Percentiles rank a stretch among this genome's conserved stretches.
Evolutionary conservation across 345 rosid species (phyloP).

Genomic region (Eucalyptus coolabah): DNA sequence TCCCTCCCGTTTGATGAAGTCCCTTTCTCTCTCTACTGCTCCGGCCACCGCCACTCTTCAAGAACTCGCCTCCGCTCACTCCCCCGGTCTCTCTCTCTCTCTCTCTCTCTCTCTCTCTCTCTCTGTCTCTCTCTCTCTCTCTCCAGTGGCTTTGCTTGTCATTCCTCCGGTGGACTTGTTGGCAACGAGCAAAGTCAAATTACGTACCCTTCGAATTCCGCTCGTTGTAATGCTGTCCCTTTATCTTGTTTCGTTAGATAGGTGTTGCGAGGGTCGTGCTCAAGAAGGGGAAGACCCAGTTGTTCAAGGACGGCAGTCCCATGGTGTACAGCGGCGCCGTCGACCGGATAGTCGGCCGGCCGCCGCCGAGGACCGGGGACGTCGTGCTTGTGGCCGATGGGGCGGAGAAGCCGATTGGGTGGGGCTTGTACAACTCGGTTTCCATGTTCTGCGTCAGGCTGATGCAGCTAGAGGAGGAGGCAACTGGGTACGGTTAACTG

Average conservation of each 20-base stretch:
- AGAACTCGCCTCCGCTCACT: not conserved
- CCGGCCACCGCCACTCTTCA: not conserved
- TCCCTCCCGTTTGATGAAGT: not conserved
- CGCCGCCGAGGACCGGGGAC: conserved; percentile 81
- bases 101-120: not conserved
- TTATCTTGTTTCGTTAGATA: not conserved
- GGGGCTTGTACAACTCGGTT: conserved; percentile 78
- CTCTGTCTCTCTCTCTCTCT: not conserved
- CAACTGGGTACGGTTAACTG: conserved; percentile 18
- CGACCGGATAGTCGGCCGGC: conserved; percentile 76
- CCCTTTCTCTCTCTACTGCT: not conserved
- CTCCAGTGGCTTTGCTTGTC: not conserved
- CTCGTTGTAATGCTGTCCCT: not conserved
- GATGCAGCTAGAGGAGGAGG: conserved; percentile 94
- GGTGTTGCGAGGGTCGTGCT: conserved; percentile 82
- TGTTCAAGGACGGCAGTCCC: conserved; percentile 84
- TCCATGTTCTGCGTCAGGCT: conserved; percentile 88
- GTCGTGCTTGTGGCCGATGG: conserved; percentile 86
- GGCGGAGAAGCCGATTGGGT: conserved; percentile 64
- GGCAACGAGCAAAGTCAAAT: not conserved
- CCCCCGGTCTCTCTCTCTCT: not conserved
- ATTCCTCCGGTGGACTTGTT: not conserved
- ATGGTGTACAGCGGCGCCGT: conserved; percentile 92
- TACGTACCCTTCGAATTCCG: not conserved
- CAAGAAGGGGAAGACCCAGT: conserved; percentile 82